Base-by-base conservation (phyloP, 2,329 filamentous ascomycete genomes). In the Camillea tinctor region DNA sequence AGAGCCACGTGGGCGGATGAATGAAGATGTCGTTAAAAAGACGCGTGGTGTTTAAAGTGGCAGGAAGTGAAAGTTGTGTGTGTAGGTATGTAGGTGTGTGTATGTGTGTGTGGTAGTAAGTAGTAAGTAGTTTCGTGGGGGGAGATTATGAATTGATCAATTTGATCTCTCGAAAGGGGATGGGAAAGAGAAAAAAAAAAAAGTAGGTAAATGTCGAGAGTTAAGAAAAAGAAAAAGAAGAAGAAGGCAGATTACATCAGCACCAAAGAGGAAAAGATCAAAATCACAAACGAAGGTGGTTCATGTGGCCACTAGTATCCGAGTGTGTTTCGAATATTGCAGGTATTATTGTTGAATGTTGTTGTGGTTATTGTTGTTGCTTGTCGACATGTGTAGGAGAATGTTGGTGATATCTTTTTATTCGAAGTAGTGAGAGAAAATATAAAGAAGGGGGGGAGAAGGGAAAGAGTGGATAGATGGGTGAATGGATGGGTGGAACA, bases 121-220 rank as follows among this genome's bases (percentile, higher is more conserved):
- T n/a, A n/a, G n/a, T n/a, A 44, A 44, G 36, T 6, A 4, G 36
- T 44, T 44, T 44, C 26, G 26, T 40, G 36, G 36, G 17, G 36
- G 36, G 36, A 44, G 36, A 44, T 44, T 44, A n/a, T 44, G 36
- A 44, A 44, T 44, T 44, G 36, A 58, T 9, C 58, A 55, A 40
- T 54, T 55, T 21, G 73, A n/a, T 76, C 73, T 26, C 30, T 30
- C 75, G 68, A 55, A 58, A 59, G 52, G 56, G 40, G 56, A 54
- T 40, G 44, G 36, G 52, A 54, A 57, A 57, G 51, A 36, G 15
- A 53, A 36, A 40, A 44, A 55, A 30, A 40, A n/a, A 54, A 13
- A 22, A 48, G 40, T 51, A 58, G 20, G n/a, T n/a, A n/a, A n/a
- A n/a, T n/a, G n/a, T n/a, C n/a, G n/a, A n/a, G n/a, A 57, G 51